phyloP scores from a whole-genome alignment of 306 rosid species.

The Quercus variabilis region DNA sequence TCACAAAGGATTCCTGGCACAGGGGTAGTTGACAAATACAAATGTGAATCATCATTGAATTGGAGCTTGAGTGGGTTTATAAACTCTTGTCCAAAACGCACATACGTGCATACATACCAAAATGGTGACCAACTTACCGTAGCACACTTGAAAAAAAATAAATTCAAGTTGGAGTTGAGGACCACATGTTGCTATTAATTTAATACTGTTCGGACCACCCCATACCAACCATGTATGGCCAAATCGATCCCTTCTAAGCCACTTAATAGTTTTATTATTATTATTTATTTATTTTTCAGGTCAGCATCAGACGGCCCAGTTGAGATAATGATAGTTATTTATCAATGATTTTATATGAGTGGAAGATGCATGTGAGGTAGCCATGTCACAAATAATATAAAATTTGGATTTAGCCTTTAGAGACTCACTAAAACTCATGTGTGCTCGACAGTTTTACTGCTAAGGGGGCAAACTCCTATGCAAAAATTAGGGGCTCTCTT shows the following conservation, averaged over 20 bases:
- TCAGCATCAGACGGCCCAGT: neutral
- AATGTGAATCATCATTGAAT: no score
- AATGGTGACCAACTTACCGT: neutral
- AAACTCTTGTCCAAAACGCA: neutral
- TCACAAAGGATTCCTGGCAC: no score
- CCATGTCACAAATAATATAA: neutral
- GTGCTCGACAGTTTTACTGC: no score
- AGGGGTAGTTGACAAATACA: no score
- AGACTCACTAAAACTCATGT: no score
- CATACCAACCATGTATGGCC: neutral
- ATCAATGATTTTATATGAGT: neutral
- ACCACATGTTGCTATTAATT: constrained; percentile 18
- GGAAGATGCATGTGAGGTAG: constrained; percentile 22
- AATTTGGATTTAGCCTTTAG: neutral
- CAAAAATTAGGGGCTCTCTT: no score
- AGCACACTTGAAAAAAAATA: neutral
- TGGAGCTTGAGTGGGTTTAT: no score
- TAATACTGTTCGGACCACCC: constrained; percentile 19
- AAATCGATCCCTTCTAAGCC: neutral
- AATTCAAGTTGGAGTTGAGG: constrained; percentile 7
- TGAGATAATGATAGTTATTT: neutral
- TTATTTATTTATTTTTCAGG: no score
- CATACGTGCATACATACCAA: neutral
- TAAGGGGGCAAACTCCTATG: no score
- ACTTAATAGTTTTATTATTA: neutral